Percentiles rank a stretch among this genome's conserved stretches.
These are phyloP conservation scores for Pseudogymnoascus sp. DNA, from an alignment of 2,329 filamentous ascomycete species.

Conservation along the genomic window DNA sequence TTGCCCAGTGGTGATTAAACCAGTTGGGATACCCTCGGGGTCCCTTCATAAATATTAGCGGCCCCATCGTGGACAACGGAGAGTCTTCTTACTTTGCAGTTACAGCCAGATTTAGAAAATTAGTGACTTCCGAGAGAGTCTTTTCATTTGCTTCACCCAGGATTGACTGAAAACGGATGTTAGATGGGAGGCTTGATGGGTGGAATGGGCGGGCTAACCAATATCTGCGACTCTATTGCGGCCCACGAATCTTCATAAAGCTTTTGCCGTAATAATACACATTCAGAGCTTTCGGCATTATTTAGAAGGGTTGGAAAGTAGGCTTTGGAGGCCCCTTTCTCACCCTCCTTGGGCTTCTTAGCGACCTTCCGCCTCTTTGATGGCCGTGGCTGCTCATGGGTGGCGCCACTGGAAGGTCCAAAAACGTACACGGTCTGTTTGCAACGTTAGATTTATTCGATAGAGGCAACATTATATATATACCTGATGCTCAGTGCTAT, in stretches of 20 bases:
- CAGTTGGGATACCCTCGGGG: conserved; percentile 50
- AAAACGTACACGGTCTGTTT: conserved; percentile 56
- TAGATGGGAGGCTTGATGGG: conserved; percentile 25
- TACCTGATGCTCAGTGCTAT: conserved; percentile 29
- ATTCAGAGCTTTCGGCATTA: conserved; percentile 44
- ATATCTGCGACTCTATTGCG: conserved; percentile 54
- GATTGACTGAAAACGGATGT: conserved; percentile 38
- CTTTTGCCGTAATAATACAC: conserved; percentile 46
- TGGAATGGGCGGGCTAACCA: conserved; percentile 30
- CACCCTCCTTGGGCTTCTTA: conserved; percentile 15
- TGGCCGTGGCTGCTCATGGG: conserved; percentile 32
- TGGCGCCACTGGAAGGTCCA: conserved; percentile 37
- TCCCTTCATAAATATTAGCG: not conserved
- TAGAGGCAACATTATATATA: not conserved
- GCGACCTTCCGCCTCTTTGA: conserved; percentile 31
- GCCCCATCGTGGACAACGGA: not conserved
- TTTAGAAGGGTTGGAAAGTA: conserved; percentile 47
- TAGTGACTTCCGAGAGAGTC: conserved; percentile 50
- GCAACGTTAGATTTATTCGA: not conserved
- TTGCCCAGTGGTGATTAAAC: conserved; percentile 69
- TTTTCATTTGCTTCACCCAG: conserved; percentile 53
- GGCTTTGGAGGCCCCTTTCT: not conserved
- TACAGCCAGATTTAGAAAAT: conserved; percentile 42
- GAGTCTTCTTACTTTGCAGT: conserved; percentile 21
- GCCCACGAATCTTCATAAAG: conserved; percentile 59